A percentile compares a stretch with the other conserved stretches of the same genome.
Conservation (phyloP, 805 yeast genomes). For the Candida pseudoglaebosa region DNA sequence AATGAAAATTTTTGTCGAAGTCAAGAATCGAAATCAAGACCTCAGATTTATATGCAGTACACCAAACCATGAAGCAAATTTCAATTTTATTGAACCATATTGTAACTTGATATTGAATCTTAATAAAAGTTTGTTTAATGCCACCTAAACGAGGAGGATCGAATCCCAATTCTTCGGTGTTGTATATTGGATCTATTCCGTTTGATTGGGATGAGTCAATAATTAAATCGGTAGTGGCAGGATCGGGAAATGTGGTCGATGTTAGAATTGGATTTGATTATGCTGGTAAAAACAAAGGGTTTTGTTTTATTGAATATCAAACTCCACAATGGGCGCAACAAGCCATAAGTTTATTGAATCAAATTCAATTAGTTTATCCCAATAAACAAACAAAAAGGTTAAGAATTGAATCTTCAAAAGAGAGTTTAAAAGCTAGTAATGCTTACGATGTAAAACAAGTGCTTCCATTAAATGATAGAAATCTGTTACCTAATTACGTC, state of each 20-base stretch:
- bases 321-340: conserved; percentile 48
- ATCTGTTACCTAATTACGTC: conserved; percentile 54
- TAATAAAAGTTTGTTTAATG: no score
- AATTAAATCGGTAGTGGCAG: conserved; percentile 60
- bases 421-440: conserved; percentile 42
- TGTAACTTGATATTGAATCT: no score
- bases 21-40: neutral
- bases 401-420: conserved; percentile 59
- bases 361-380: conserved; percentile 29
- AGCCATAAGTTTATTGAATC: conserved; percentile 43
- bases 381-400: conserved; percentile 41
- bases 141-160: conserved; percentile 6
- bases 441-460: conserved; percentile 38
- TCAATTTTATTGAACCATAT: no score
- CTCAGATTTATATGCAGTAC: neutral
- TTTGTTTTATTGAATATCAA: conserved; percentile 58
- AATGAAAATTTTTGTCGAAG: no score
- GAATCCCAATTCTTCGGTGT: conserved; percentile 34
- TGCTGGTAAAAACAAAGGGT: conserved; percentile 62
- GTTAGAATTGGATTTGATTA: conserved; percentile 59
- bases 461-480: conserved; percentile 39
- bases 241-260: conserved; percentile 67
- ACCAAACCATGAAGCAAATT: no score
- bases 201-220: conserved; percentile 66
- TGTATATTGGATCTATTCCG: conserved; percentile 63